Evolutionary conservation across 352 stramenopile species (phyloP), one percentile per base, ranked within the genome.

Genomic region (Phytophthora nicotianae): DNA sequence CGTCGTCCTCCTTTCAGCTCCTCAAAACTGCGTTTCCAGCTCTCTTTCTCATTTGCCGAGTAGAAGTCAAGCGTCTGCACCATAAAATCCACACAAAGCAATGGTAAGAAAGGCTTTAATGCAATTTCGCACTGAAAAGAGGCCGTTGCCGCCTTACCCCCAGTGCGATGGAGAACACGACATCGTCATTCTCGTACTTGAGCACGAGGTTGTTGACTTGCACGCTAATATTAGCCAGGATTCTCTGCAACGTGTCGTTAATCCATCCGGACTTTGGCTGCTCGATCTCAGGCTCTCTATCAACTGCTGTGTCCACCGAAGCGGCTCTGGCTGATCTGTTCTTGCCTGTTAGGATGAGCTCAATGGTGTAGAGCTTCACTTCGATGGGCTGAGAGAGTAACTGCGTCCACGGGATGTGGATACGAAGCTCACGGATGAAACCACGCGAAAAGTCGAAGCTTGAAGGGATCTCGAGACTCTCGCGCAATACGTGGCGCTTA

Each of bases 341-440:
- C 54, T 79, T 79, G 37, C 82, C 82, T 5, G 83, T 92, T 4
- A 96, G 61, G 54, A 96, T 96, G 26, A 96, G 71, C 50, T 96
- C 87, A n/a, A 94, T 82, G 24, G 87, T 96, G 69, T 93, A 96
- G 43, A 96, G 71, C 52, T 96, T 96, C 47, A 96, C 79, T 53
- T 94, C 87, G 40, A 94, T 96, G 13, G 87, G 79, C 59, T 96
- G 87, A 3, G 85, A 94, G 17, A 96, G 66, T 58, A 96, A 41
- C 35, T 94, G 85, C n/a, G 85, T 94, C 87, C 87, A 96, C 32
- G 87, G 87, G 62, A 96, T 96, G 62, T 93, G 87, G 58, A 96
- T 94, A 27, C 86, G 85, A 49, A 96, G 77, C 50, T 96, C 87
- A 23, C 87, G 81, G 58, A 95, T 92, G 65, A 95, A 95, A 35